Base-by-base conservation (phyloP, 2,329 filamentous ascomycete genomes). In the Arthrobotrys sphaeroides region DNA sequence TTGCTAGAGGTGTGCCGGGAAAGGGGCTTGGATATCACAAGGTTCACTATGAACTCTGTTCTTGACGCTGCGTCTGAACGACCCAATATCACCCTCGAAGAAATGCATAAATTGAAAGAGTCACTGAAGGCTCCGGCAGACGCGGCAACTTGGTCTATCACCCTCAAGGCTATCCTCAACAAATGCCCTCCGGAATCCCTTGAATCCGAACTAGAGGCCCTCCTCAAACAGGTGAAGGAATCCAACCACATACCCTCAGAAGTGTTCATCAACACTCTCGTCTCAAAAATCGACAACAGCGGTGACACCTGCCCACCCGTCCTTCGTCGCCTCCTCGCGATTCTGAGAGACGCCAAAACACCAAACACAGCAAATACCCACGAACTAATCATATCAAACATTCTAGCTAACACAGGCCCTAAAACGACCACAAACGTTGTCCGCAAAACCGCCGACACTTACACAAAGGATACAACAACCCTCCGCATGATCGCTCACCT, bases 131-230 rank as follows among this genome's bases (percentile, higher is more conserved):
- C 73, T 18, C 24, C 51, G 5, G 73, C 69, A 10, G 47, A 74
- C 28, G 10, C 49, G 13, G 68, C 57, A 26, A 79, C 78, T 12
- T 80, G 73, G 65, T 79, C 78, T 61, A 79, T 79, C 55, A 75
- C 79, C 67, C 61, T 80, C 55, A 72, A 78, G 22, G 72, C 77
- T 20, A 76, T 62, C 13, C 47, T 76, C 9, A 24, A 26, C 5
- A 69, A 66, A 51, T 76, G 61, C 18, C 40, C 75, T 3, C 43
- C 51, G 20, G 68, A 67, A 20, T 49, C 73, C 24, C 26, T 77
- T 16, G 67, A 70, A 16, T 26, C 33, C 31, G 49, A 65, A 13
- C 66, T 78, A 38, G 43, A 65, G 20, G 47, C 40, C n/a, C 78
- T 78, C 68, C 40, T 78, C 18, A 38, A 67, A 7, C 43, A 74